These are phyloP conservation scores for Metschnikowia kunwiensis DNA, from an alignment of 805 yeast genomes.

Conservation along the genomic window DNA sequence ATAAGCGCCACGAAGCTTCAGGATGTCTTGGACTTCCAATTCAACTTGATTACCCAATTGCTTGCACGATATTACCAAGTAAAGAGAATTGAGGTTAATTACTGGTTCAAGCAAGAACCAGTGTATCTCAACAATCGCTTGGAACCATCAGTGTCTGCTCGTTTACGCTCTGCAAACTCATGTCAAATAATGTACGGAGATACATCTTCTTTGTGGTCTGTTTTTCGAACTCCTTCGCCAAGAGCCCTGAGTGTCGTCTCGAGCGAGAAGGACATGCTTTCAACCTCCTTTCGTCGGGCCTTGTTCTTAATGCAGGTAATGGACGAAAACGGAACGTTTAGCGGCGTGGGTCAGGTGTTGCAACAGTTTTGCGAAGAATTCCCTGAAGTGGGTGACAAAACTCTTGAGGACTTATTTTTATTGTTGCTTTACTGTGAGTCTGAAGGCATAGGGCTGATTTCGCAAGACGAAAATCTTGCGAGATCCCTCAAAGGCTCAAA, in stretches of 20 bases:
- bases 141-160: conserved; percentile 33
- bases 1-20: conserved; percentile 44
- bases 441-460: conserved; percentile 1
- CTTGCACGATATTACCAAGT: conserved; percentile 84
- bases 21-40: conserved; percentile 55
- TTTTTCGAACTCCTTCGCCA: conserved; percentile 16
- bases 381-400: conserved; percentile 16
- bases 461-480: conserved; percentile 1
- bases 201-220: conserved; percentile 4
- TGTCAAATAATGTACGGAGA: neutral
- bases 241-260: neutral
- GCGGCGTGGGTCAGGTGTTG: conserved; percentile 49
- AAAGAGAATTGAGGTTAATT: conserved; percentile 53
- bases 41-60: conserved; percentile 66
- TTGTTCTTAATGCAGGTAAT: conserved; percentile 52
- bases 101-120: conserved; percentile 50
- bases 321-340: conserved; percentile 23
- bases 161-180: neutral
- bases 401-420: conserved; percentile 43
- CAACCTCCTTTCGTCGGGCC: conserved; percentile 35
- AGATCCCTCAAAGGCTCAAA: neutral
- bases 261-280: conserved; percentile 5
- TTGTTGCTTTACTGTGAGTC: conserved; percentile 41
- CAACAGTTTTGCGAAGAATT: conserved; percentile 25
- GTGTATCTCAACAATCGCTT: conserved; percentile 50